These are phyloP conservation scores for Larix sibirica DNA, from an alignment of 83 land plant species.

Conservation along the genomic window DNA sequence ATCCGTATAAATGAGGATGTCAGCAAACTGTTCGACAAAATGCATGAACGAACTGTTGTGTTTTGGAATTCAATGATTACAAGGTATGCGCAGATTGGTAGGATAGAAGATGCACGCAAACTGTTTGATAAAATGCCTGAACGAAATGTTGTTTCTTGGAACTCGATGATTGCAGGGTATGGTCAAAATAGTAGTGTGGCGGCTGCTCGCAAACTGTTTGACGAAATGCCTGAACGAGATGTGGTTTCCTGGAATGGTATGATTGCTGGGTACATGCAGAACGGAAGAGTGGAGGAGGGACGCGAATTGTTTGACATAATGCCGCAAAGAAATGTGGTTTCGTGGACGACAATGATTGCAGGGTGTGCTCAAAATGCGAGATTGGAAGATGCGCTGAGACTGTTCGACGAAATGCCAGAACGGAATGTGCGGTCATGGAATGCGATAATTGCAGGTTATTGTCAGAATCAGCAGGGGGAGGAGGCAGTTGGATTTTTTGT, in stretches of 20 bases:
- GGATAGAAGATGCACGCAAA: slow-evolving; percentile 25
- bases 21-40: not conserved
- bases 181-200: too few relatives aligned
- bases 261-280: slow-evolving; percentile 17
- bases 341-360: slow-evolving; percentile 6
- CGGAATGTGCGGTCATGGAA: slow-evolving; percentile 11
- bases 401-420: slow-evolving; percentile 13
- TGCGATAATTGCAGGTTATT: not conserved
- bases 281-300: slow-evolving; percentile 12
- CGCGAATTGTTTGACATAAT: slow-evolving; percentile 15
- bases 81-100: slow-evolving; percentile 33
- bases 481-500: not conserved
- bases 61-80: slow-evolving; percentile 45
- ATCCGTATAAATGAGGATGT: not conserved
- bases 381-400: not conserved
- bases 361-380: slow-evolving; percentile 5
- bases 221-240: not conserved
- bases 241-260: slow-evolving; percentile 23
- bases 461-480: not conserved
- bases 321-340: slow-evolving; percentile 1
- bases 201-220: slow-evolving; percentile 11
- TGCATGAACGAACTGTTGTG: slow-evolving; percentile 22
- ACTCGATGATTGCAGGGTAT: too few relatives aligned
- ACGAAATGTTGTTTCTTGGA: too few relatives aligned
- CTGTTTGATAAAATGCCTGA: slow-evolving; percentile 37